Percentiles rank a stretch among this genome's conserved stretches.
phyloP scores from a whole-genome alignment of 371 early-diverging fungal species.

The Actinomortierella ambigua region DNA sequence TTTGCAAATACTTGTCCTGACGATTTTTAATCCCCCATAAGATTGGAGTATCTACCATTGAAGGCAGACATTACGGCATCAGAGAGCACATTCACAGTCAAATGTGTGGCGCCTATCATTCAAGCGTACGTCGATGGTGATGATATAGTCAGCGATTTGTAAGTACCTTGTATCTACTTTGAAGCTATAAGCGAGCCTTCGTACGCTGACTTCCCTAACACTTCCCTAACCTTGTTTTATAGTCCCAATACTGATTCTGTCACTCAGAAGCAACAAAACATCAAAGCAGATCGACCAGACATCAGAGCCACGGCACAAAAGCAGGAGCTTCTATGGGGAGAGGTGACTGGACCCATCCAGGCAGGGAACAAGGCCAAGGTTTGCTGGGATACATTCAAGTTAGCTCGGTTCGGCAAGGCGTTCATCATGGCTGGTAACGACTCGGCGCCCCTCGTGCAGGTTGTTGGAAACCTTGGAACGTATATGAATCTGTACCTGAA shows the following conservation, averaged over 20 bases:
- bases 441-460: slow-evolving; percentile 13
- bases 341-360: slow-evolving; percentile 12
- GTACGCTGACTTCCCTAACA: not conserved
- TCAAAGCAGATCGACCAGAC: slow-evolving; percentile 15
- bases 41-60: slow-evolving; percentile 15
- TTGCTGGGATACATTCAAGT: slow-evolving; percentile 13
- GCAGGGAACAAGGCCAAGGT: slow-evolving; percentile 3
- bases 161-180: not conserved
- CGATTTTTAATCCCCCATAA: slow-evolving; percentile 4
- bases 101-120: slow-evolving; percentile 14
- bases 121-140: slow-evolving; percentile 14
- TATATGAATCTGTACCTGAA: slow-evolving; percentile 18
- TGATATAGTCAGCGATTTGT: slow-evolving; percentile 6
- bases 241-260: slow-evolving; percentile 7
- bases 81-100: slow-evolving; percentile 15
- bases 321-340: slow-evolving; percentile 11
- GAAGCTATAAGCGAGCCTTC: not conserved
- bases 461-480: slow-evolving; percentile 8
- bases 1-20: slow-evolving; percentile 1
- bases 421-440: slow-evolving; percentile 7
- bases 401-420: slow-evolving; percentile 13
- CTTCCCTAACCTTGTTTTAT: slow-evolving; percentile 1
- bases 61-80: slow-evolving; percentile 12
- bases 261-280: slow-evolving; percentile 10
- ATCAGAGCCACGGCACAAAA: slow-evolving; percentile 12